Percentiles rank a stretch among this genome's conserved stretches.
Evolutionary conservation across 257 asterid genomes (phyloP).

Genomic region (Fraxinus anomala): DNA sequence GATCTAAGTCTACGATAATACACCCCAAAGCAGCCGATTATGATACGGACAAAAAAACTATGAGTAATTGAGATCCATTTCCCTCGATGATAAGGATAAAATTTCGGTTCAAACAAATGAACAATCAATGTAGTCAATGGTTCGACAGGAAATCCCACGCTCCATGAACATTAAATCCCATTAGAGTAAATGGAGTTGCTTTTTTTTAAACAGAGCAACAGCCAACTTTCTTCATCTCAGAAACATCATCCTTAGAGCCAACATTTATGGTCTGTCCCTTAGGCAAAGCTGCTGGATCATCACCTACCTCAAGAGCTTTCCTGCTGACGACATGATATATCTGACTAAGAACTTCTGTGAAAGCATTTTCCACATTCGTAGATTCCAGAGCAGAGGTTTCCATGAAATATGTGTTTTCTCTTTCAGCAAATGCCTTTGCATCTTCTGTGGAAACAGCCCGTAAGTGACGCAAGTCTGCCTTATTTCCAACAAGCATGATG

Average conservation of each 20-base stretch:
- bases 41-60: slow-evolving; percentile 6
- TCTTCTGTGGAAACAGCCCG: slow-evolving; percentile 43
- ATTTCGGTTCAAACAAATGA: slow-evolving; percentile 5
- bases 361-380: slow-evolving; percentile 38
- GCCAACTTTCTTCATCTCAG: slow-evolving; percentile 40
- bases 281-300: slow-evolving; percentile 38
- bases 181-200: neutral
- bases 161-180: neutral
- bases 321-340: slow-evolving; percentile 42
- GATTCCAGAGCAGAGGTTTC: slow-evolving; percentile 46
- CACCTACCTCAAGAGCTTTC: slow-evolving; percentile 38
- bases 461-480: slow-evolving; percentile 41
- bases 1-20: slow-evolving; percentile 22
- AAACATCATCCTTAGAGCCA: slow-evolving; percentile 39
- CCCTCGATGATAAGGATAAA: neutral
- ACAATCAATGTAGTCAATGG: slow-evolving; percentile 19
- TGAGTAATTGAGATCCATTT: slow-evolving; percentile 20
- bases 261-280: slow-evolving; percentile 41
- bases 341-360: slow-evolving; percentile 42
- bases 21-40: slow-evolving; percentile 3
- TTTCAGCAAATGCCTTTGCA: slow-evolving; percentile 42
- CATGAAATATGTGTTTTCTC: slow-evolving; percentile 38
- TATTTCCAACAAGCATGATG: slow-evolving; percentile 41
- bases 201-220: slow-evolving; percentile 35
- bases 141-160: neutral